Evolutionary conservation across 164 flowering plant species (phyloP).

Genomic region (Dillenia turbinata): DNA sequence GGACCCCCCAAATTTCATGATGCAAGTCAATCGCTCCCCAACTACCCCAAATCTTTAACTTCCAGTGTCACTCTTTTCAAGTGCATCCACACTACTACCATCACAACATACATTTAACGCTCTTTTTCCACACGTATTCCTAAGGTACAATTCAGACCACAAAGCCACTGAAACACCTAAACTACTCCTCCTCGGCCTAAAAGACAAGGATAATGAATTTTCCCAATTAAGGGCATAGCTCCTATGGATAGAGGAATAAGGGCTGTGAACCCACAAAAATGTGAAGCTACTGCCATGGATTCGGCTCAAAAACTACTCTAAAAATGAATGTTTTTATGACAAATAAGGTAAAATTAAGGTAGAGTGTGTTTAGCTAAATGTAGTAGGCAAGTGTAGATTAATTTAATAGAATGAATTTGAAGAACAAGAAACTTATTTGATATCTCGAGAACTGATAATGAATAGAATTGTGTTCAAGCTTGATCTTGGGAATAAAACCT

Average conservation of each 20-base stretch:
- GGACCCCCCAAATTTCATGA: slow-evolving; percentile 98
- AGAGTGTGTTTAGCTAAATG: too few relatives aligned
- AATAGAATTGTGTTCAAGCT: background rate
- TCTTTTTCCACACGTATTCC: slow-evolving; percentile 13
- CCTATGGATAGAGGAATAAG: slow-evolving; percentile 9
- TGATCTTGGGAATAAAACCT: slow-evolving; percentile 12
- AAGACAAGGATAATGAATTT: background rate
- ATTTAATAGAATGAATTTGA: background rate
- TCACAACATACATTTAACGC: slow-evolving; percentile 28
- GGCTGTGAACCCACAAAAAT: slow-evolving; percentile 24
- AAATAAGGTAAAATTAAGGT: slow-evolving; percentile 6
- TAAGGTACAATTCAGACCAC: slow-evolving; percentile 7
- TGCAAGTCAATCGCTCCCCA: slow-evolving; percentile 46
- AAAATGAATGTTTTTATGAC: slow-evolving; percentile 4
- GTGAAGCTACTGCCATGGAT: slow-evolving; percentile 45
- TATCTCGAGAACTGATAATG: too few relatives aligned
- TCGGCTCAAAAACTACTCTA: background rate
- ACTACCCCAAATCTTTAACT: slow-evolving; percentile 17
- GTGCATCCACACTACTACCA: slow-evolving; percentile 23
- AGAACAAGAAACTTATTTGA: too few relatives aligned
- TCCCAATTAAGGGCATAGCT: slow-evolving; percentile 8
- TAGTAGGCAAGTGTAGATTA: too few relatives aligned
- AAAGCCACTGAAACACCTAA: slow-evolving; percentile 17
- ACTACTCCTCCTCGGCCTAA: slow-evolving; percentile 7
- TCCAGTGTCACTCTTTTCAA: slow-evolving; percentile 27